A percentile compares a stretch with the other conserved stretches of the same genome.
These are phyloP conservation scores for Terfezia claveryi DNA, from an alignment of 495 filamentous ascomycete genomes.

Conservation along the genomic window DNA sequence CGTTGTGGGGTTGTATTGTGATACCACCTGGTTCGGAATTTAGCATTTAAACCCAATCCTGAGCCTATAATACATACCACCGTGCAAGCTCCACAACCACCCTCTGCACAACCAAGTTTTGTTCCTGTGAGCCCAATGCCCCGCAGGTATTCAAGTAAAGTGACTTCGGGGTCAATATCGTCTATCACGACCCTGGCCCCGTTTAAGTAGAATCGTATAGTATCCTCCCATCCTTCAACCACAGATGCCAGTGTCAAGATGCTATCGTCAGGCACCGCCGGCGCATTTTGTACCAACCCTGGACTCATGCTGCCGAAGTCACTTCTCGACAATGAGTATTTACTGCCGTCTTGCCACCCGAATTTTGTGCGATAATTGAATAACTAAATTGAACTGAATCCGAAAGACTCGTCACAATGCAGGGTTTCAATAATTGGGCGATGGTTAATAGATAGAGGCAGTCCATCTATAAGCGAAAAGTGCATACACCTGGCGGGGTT, in stretches of 20 bases:
- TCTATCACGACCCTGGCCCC: constrained; percentile 76
- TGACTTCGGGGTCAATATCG: constrained; percentile 65
- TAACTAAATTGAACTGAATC: too few species aligned
- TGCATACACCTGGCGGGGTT: too few species aligned
- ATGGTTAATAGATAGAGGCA: too few species aligned
- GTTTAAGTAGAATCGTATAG: constrained; percentile 76
- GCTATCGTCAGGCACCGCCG: constrained; percentile 27
- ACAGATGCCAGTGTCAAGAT: constrained; percentile 29
- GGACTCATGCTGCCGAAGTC: neutral
- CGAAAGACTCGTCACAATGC: too few species aligned
- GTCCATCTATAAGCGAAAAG: too few species aligned
- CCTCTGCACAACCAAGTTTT: constrained; percentile 71
- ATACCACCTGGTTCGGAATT: constrained; percentile 38
- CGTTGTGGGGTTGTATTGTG: constrained; percentile 78
- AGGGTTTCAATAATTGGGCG: too few species aligned
- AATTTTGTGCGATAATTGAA: too few species aligned
- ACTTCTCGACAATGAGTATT: too few species aligned
- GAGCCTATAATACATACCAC: constrained; percentile 34
- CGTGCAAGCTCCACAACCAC: constrained; percentile 91
- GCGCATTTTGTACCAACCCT: constrained; percentile 2
- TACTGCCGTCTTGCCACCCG: too few species aligned
- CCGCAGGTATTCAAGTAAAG: constrained; percentile 73
- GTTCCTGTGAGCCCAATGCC: constrained; percentile 69
- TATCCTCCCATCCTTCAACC: constrained; percentile 42
- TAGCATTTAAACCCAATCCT: neutral